Conservation (phyloP, 2,329 filamentous ascomycete genomes). For the Phialemoniopsis sp. region DNA sequence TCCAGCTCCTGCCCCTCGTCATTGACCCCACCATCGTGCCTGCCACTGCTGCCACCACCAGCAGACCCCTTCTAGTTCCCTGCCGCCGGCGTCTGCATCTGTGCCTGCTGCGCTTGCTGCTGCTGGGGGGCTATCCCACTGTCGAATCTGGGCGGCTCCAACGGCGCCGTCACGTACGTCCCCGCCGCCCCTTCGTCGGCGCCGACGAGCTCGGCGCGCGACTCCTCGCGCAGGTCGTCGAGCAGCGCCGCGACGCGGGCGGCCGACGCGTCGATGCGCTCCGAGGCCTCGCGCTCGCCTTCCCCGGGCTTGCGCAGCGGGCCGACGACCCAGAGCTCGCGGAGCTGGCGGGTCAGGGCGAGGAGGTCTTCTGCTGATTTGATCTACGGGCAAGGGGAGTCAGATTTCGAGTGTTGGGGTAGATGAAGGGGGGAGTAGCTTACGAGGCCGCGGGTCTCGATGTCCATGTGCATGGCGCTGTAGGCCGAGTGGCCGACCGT, state of each 20-base stretch:
- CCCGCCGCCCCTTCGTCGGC: slow-evolving; percentile 14
- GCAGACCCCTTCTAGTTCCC: not conserved
- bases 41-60: no score
- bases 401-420: not conserved
- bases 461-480: slow-evolving; percentile 33
- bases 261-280: slow-evolving; percentile 28
- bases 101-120: not conserved
- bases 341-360: slow-evolving; percentile 40
- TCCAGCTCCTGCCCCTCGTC: no score
- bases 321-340: slow-evolving; percentile 45
- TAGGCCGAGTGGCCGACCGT: slow-evolving; percentile 30
- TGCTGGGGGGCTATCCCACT: not conserved
- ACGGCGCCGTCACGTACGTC: slow-evolving; percentile 11
- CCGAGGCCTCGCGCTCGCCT: slow-evolving; percentile 29
- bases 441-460: slow-evolving; percentile 29
- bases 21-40: no score
- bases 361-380: slow-evolving; percentile 39
- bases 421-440: slow-evolving; percentile 5
- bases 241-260: slow-evolving; percentile 26
- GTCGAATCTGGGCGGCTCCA: slow-evolving; percentile 1
- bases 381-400: no score
- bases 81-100: not conserved
- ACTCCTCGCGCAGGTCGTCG: slow-evolving; percentile 19
- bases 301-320: slow-evolving; percentile 38
- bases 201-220: slow-evolving; percentile 8